Conservation (phyloP, 306 rosid genomes). For the Rubus parviflorus region DNA sequence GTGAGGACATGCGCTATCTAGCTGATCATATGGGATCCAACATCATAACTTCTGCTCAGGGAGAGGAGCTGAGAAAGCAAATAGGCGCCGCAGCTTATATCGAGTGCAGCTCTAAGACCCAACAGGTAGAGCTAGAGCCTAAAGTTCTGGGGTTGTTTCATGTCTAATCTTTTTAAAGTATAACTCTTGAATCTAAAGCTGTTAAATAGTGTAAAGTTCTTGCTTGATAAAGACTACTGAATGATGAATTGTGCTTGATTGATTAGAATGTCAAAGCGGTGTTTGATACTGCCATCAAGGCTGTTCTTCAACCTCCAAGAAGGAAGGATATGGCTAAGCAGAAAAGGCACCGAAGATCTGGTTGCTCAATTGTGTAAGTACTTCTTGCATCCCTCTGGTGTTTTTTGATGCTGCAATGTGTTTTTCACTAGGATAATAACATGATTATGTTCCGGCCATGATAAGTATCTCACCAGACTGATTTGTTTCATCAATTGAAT, state of each 20-base stretch:
- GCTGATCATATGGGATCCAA: constrained; percentile 80
- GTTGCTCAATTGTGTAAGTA: constrained; percentile 85
- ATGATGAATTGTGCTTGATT: constrained; percentile 23
- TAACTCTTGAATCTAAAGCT: background rate
- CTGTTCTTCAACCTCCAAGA: constrained; percentile 97
- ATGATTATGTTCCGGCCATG: background rate
- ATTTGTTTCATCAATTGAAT: background rate
- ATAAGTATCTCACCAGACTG: background rate
- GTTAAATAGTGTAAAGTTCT: background rate
- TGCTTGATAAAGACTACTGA: background rate
- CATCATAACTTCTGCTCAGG: constrained; percentile 81
- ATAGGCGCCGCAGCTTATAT: constrained; percentile 96
- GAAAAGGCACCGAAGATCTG: constrained; percentile 69
- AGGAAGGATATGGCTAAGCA: constrained; percentile 74
- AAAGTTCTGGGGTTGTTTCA: background rate
- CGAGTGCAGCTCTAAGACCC: constrained; percentile 97
- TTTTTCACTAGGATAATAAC: background rate
- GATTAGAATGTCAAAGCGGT: constrained; percentile 92
- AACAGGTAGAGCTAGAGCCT: constrained; percentile 55
- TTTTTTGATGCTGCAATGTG: constrained; percentile 14
- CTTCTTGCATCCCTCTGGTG: constrained; percentile 12
- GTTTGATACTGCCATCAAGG: constrained; percentile 95
- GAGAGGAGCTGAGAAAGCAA: constrained; percentile 97
- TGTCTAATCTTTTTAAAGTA: background rate
- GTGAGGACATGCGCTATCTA: constrained; percentile 66